Evolutionary conservation across 257 asterid species (phyloP), one percentile per base, ranked within the genome.

Genomic region (Echites panduratus): DNA sequence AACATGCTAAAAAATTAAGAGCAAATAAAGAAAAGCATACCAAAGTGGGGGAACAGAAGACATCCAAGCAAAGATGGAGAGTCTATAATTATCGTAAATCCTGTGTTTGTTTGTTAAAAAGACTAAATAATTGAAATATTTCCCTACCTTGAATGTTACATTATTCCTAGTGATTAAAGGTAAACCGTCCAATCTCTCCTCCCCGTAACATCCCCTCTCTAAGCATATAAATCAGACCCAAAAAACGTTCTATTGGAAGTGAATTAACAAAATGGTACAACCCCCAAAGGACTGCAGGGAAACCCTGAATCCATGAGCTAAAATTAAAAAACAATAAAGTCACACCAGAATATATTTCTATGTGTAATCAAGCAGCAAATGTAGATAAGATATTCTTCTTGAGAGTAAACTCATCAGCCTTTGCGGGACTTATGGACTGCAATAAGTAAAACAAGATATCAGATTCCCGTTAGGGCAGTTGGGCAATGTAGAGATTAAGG

Each of bases 331-430:
- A 47, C 24, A 20, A 63, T 35, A 35, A 38, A 9, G 26, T 24
- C 24, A 48, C 35, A 43, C 70, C 62, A 27, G 72, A 73, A 44
- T 44, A 66, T 56, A 17, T 49, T 73, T 70, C 43, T 47, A 40
- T 14, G 20, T 70, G 84, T 71, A 77, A 85, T 71, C 78, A 82
- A 72, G 80, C 84, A 75, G 79, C 84, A 75, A 89, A 93, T 54
- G 89, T 78, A 14, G 86, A 81, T 27, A 93, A 81, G 70, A 93
- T 90, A 73, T 93, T 93, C 96, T 87, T 93, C 92, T 93, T 93
- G 79, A 93, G 80, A 41, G 86, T 78, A 81, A 93, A 89, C 74
- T 93, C 98, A 62, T 93, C 98, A 13, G 89, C 92, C 89, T 93
- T 93, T 0, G 87, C 68, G 63, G 89, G 73, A 76, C 85, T 89